Evolutionary conservation across 2,329 filamentous ascomycete species (phyloP), one percentile per base, ranked within the genome.

Genomic region (Fusarium haematococcum): DNA sequence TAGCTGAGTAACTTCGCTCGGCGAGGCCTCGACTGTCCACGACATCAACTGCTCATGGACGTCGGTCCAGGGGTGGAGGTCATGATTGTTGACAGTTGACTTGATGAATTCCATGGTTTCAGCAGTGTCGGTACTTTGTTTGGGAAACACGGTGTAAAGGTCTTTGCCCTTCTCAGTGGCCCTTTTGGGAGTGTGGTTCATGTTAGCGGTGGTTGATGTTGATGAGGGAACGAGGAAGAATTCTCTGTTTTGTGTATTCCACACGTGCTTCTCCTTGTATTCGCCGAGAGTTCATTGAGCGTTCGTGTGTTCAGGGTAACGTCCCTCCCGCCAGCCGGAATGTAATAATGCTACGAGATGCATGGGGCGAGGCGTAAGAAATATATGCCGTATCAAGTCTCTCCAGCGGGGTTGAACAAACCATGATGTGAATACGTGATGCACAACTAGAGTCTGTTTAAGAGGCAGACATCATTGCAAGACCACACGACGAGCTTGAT

Each of bases 401-500:
- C 37, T 39, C 18, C 18, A 39, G 39, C 39, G 10, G n/a, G 39
- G 39, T 43, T 43, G 43, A 23, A 23, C 41, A 45, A 45, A 23
- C 20, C 43, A 18, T 48, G 14, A 48, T 48, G 7, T 48, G 7
- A 48, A 48, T 25, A 9, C 43, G 14, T 25, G 43, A 48, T 27
- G 43, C 20, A 25, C 4, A 18, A 18, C 20, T 9, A 18, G 5
- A 48, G 43, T 23, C 23, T 48, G 43, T 48, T 27, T 9, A 25
- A 1, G 43, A 27, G 20, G 43, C 20, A 8, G 41, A 7, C 41
- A 39, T 5, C 1, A 39, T 20, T 43, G n/a, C 5, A 69, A 48
- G 39, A n/a, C 67, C 60, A 65, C 6, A 45, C 27, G 59, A 62
- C 59, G 18, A 72, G 14, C 43, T 48, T 48, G 43, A 48, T 48